Conservation (phyloP, 306 rosid genomes). For the Prunus mongolica region DNA sequence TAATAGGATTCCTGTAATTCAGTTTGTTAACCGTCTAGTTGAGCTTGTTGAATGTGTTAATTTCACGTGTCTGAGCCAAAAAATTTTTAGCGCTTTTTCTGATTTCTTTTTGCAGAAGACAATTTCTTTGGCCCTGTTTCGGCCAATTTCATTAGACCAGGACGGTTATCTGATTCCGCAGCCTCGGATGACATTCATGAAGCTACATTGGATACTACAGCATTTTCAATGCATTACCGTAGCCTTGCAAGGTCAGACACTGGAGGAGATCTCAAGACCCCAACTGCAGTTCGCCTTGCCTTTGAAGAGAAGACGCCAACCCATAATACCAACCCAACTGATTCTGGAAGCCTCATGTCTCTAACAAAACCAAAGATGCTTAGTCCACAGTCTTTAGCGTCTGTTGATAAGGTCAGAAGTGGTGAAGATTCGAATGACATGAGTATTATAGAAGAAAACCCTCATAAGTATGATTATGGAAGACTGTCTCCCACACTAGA, state of each 20-base stretch:
- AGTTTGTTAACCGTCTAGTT: background rate
- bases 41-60: background rate
- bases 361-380: constrained; percentile 47
- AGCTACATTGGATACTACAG: constrained; percentile 84
- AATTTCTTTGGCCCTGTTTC: constrained; percentile 84
- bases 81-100: background rate
- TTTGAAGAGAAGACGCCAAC: constrained; percentile 48
- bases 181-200: constrained; percentile 61
- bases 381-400: constrained; percentile 22
- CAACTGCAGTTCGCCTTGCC: constrained; percentile 39
- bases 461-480: constrained; percentile 45
- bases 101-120: constrained; percentile 45
- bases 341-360: constrained; percentile 61
- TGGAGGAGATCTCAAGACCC: constrained; percentile 69
- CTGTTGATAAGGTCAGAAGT: constrained; percentile 29
- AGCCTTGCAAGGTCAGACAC: constrained; percentile 79
- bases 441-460: constrained; percentile 65
- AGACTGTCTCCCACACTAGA: constrained; percentile 51
- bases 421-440: constrained; percentile 67
- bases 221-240: constrained; percentile 88
- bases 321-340: constrained; percentile 27
- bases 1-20: background rate
- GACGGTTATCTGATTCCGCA: constrained; percentile 58
- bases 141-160: constrained; percentile 69
- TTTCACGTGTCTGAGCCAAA: background rate